Evolutionary conservation across 208 protist species (phyloP).

Genomic region (Balamuthia mandrillaris): DNA sequence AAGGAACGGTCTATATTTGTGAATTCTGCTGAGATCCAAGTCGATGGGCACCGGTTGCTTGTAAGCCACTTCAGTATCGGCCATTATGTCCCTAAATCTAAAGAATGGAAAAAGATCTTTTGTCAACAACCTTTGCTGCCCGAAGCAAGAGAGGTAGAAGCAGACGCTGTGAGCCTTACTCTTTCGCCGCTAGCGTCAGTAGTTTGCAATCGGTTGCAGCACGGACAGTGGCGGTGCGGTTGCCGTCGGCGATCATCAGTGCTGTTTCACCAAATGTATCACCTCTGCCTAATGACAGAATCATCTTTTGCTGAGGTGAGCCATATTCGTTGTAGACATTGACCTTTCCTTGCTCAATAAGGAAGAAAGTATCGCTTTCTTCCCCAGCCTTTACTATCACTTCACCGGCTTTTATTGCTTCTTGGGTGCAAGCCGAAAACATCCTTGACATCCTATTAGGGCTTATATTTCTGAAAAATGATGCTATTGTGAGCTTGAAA

Average conservation of each 20-base stretch:
- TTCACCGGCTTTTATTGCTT: neutral
- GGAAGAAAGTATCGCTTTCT: neutral
- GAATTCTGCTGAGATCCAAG: neutral
- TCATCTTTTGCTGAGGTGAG: neutral
- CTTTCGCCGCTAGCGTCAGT: neutral
- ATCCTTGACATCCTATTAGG: neutral
- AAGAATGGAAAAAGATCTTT: neutral
- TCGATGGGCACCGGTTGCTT: neutral
- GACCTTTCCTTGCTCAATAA: neutral
- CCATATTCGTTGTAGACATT: neutral
- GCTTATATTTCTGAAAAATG: too few relatives aligned
- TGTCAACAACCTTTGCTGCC: neutral
- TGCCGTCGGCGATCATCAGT: neutral
- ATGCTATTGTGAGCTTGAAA: too few relatives aligned
- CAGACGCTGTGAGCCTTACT: neutral
- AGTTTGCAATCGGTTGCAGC: neutral
- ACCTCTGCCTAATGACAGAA: neutral
- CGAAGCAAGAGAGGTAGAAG: too few relatives aligned
- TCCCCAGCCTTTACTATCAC: neutral
- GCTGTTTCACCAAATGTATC: neutral
- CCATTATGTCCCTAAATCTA: neutral
- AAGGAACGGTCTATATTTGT: neutral
- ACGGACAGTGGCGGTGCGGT: neutral
- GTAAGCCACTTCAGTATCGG: neutral
- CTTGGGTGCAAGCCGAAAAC: neutral